Evolutionary conservation across 2,329 filamentous ascomycete genomes (phyloP), one percentile per base, ranked within the genome.

Genomic region (Pyricularia grisea): DNA sequence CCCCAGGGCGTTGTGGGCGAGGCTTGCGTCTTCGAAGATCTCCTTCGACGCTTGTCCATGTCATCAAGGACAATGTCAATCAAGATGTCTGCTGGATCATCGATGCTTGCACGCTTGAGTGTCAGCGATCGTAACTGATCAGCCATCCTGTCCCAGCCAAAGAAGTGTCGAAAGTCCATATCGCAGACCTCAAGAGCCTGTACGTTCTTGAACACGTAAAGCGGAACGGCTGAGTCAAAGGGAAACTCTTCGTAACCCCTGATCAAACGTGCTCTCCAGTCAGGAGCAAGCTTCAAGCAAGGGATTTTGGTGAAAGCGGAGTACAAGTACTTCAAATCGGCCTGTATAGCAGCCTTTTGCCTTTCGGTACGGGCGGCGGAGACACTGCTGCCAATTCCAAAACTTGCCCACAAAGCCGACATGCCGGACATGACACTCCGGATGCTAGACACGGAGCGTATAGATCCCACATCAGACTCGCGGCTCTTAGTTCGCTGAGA

Each of bases 221-320:
- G 84, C 25, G 95, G 95, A 33, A 99, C 95, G 25, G 95, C 95
- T 28, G 93, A 97, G 79, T 99, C 95, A 78, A 98, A 97, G 2
- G 95, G 95, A 73, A 98, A 99, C 79, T 97, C 94, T 79, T 99
- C 95, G 77, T 95, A 98, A 31, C 94, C 94, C 73, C 90, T 87
- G 73, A 99, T 97, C 71, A 97, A 83, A 68, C 91, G 90, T 66
- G 94, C 94, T 73, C 93, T 92, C 83, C 93, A 94, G 79, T 99
- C 95, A n/a, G 94, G 94, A 31, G 94, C 90, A 69, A 99, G 84
- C 72, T 91, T 89, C 72, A 99, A 83, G 76, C 92, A 97, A 0
- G 95, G 95, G 63, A 99, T 97, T 81, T 98, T 99, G 76, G 95
- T 99, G 77, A 98, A 99, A 69, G 95, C 93, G 61, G 95, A 98